Percentiles rank a stretch among this genome's conserved stretches.
phyloP scores from a whole-genome alignment of 1,139 yeast species.

The Taiozyma onychis region DNA sequence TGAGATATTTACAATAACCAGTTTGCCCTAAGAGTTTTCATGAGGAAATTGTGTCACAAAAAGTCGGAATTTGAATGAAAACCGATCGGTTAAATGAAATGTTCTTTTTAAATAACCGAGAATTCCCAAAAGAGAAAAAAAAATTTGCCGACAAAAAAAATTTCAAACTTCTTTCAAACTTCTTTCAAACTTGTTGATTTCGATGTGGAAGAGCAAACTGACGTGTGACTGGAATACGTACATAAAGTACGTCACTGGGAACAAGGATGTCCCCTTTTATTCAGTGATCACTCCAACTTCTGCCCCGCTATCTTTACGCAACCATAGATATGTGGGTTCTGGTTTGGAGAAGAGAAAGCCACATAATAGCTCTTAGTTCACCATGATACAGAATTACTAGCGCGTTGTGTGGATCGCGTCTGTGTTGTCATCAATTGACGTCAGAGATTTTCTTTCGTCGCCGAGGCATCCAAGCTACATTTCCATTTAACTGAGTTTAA shows the following conservation, averaged over 20 bases:
- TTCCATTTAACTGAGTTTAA: neutral
- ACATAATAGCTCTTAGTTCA: conserved; percentile 7
- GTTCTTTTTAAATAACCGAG: neutral
- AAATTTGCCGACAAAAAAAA: neutral
- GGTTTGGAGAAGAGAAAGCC: conserved; percentile 22
- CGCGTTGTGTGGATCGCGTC: conserved; percentile 21
- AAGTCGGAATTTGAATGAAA: neutral
- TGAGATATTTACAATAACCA: too few species aligned
- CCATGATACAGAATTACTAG: conserved; percentile 17
- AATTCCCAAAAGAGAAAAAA: neutral
- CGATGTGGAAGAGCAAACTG: too few species aligned
- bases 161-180: neutral
- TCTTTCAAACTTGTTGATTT: too few species aligned
- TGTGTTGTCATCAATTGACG: neutral
- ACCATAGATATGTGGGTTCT: conserved; percentile 22
- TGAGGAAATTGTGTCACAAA: neutral
- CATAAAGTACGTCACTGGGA: neutral
- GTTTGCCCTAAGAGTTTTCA: neutral
- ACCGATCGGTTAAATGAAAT: neutral
- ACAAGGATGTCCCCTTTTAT: neutral
- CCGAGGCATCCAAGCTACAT: neutral
- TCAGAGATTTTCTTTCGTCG: neutral
- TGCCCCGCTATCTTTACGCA: conserved; percentile 20
- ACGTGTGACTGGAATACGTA: too few species aligned
- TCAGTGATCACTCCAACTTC: conserved; percentile 7